phyloP scores from a whole-genome alignment of 257 asterid genomes.

The Petunia secreta region DNA sequence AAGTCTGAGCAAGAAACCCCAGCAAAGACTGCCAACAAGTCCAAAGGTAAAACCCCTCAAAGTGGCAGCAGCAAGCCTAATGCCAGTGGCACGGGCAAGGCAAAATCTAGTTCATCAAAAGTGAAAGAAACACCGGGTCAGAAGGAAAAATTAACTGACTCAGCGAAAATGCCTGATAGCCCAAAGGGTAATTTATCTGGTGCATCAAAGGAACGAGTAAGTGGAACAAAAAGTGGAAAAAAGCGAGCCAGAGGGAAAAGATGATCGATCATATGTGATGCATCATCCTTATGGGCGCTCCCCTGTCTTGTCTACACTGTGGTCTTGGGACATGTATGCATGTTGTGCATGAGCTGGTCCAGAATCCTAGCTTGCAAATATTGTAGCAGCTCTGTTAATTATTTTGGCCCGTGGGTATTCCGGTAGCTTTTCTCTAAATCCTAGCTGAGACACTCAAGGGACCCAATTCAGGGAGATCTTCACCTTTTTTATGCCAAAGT shows the following conservation, averaged over 20 bases:
- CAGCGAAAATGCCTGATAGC: slow-evolving; percentile 37
- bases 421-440: too few relatives aligned
- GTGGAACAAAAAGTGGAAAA: slow-evolving; percentile 57
- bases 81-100: slow-evolving; percentile 42
- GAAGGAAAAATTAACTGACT: slow-evolving; percentile 49
- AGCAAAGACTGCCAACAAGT: slow-evolving; percentile 37
- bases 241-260: slow-evolving; percentile 56
- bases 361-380: too few relatives aligned
- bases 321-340: too few relatives aligned
- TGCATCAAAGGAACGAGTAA: slow-evolving; percentile 49
- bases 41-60: slow-evolving; percentile 54
- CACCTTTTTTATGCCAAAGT: too few relatives aligned
- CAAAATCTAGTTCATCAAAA: slow-evolving; percentile 59
- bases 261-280: background rate
- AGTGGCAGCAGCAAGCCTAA: slow-evolving; percentile 39
- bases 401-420: too few relatives aligned
- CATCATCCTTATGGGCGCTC: background rate
- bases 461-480: too few relatives aligned
- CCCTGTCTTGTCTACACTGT: too few relatives aligned
- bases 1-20: slow-evolving; percentile 36
- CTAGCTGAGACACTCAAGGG: too few relatives aligned
- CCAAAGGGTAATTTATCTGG: slow-evolving; percentile 18
- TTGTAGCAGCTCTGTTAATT: too few relatives aligned
- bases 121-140: slow-evolving; percentile 48
- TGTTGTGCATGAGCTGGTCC: too few relatives aligned